Conservation (phyloP, 441 rosid genomes). For the Brassica hybrid region DNA sequence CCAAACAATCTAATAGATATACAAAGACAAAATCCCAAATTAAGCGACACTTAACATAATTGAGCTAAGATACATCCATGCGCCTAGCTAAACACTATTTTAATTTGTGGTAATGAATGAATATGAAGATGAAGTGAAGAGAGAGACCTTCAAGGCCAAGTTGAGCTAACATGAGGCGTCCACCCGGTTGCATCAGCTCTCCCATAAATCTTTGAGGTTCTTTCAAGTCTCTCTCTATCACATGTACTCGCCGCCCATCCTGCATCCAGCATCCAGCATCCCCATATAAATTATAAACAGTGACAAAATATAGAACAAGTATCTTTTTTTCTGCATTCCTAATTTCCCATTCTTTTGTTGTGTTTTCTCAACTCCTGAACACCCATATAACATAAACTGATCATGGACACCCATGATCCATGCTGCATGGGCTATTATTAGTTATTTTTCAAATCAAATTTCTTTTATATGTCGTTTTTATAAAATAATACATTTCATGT, state of each 20-base stretch:
- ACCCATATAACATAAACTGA: no score
- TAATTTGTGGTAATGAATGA: not conserved
- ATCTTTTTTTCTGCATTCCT: not conserved
- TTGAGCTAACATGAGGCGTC: slow-evolving; percentile 38
- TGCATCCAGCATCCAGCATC: not conserved
- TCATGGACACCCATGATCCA: not conserved
- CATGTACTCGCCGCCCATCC: slow-evolving; percentile 2
- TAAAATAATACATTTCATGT: no score
- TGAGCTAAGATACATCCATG: not conserved
- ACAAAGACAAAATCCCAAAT: not conserved
- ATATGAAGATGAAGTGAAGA: not conserved
- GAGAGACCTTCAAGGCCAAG: slow-evolving; percentile 43
- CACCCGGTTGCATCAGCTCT: slow-evolving; percentile 46
- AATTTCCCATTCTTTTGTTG: not conserved
- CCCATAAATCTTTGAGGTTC: slow-evolving; percentile 45
- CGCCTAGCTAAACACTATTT: no score
- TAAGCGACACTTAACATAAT: not conserved
- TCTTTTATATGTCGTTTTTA: no score
- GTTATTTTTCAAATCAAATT: not conserved
- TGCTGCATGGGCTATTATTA: not conserved
- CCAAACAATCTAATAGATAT: slow-evolving; percentile 41
- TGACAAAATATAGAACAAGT: not conserved
- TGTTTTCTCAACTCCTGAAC: not conserved
- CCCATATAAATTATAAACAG: not conserved
- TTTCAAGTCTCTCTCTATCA: slow-evolving; percentile 46